These are phyloP conservation scores for Moesziomyces antarcticus DNA, from an alignment of 1,284 basidiomycete genomes.

Conservation along the genomic window DNA sequence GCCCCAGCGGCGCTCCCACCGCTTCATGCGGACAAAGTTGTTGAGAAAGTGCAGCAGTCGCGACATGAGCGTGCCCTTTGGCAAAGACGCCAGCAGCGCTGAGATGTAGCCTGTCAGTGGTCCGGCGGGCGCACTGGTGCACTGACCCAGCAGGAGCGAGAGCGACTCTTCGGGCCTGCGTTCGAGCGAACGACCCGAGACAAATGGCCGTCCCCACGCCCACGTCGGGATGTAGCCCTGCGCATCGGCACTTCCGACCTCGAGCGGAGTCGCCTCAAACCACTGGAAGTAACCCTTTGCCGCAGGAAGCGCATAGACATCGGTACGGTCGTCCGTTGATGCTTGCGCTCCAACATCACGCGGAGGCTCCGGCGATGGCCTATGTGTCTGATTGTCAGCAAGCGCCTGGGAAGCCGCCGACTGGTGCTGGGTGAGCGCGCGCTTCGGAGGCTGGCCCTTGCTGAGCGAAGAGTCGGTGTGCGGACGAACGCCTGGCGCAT, in stretches of 20 bases:
- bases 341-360: neutral
- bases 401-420: constrained; percentile 29
- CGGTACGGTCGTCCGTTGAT: constrained; percentile 9
- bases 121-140: constrained; percentile 67
- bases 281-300: constrained; percentile 61
- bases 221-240: constrained; percentile 68
- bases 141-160: constrained; percentile 64
- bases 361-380: neutral
- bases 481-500: constrained; percentile 37
- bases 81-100: constrained; percentile 61
- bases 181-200: constrained; percentile 52
- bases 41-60: constrained; percentile 55
- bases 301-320: constrained; percentile 14
- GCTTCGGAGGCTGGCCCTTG: constrained; percentile 42
- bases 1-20: constrained; percentile 64
- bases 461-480: constrained; percentile 43
- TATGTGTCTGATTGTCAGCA: neutral
- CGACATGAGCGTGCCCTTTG: constrained; percentile 56
- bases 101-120: constrained; percentile 64
- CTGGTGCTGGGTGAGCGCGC: constrained; percentile 47
- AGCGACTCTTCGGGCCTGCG: constrained; percentile 58
- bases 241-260: constrained; percentile 65
- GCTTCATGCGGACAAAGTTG: constrained; percentile 58
- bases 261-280: constrained; percentile 67
- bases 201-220: constrained; percentile 65